Conservation (phyloP, 164 flowering plant genomes). For the Paratinospora sagittata region DNA sequence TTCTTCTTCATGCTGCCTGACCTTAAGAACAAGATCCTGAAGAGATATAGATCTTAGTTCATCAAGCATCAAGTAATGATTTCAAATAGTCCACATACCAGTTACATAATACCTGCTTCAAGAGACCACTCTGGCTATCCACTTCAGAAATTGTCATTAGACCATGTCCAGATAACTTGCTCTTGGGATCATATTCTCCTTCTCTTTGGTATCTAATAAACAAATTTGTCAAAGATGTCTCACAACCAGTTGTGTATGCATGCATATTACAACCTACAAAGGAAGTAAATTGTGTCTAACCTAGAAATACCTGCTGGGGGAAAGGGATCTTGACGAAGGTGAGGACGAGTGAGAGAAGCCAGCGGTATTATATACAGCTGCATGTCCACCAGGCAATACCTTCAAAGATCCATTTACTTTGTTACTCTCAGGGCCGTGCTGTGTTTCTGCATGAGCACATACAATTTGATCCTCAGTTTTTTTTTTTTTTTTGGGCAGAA, state of each 20-base stretch:
- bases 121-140: slow-evolving; percentile 36
- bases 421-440: slow-evolving; percentile 24
- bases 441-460: slow-evolving; percentile 27
- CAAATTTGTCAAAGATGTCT: background rate
- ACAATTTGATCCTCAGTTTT: slow-evolving; percentile 24
- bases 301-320: slow-evolving; percentile 51
- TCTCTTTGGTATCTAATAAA: slow-evolving; percentile 45
- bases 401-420: slow-evolving; percentile 43
- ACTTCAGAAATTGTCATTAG: slow-evolving; percentile 50
- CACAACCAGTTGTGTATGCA: background rate
- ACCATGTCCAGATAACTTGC: slow-evolving; percentile 47
- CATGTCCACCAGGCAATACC: slow-evolving; percentile 30
- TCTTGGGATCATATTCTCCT: slow-evolving; percentile 43
- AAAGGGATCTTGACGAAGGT: slow-evolving; percentile 48
- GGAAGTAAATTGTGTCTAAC: background rate
- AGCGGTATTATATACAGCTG: slow-evolving; percentile 35
- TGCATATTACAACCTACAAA: slow-evolving; percentile 1
- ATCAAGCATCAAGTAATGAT: background rate
- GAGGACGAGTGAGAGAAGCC: slow-evolving; percentile 48
- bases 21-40: slow-evolving; percentile 56
- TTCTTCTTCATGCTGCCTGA: slow-evolving; percentile 82
- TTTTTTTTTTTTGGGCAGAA: too few relatives aligned
- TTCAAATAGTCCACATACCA: background rate
- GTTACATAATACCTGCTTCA: slow-evolving; percentile 59
- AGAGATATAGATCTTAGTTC: slow-evolving; percentile 5